A percentile compares a stretch with the other conserved stretches of the same genome.
These are phyloP conservation scores for Talaromyces sp. DNA, from an alignment of 2,329 filamentous ascomycete species.

Conservation along the genomic window DNA sequence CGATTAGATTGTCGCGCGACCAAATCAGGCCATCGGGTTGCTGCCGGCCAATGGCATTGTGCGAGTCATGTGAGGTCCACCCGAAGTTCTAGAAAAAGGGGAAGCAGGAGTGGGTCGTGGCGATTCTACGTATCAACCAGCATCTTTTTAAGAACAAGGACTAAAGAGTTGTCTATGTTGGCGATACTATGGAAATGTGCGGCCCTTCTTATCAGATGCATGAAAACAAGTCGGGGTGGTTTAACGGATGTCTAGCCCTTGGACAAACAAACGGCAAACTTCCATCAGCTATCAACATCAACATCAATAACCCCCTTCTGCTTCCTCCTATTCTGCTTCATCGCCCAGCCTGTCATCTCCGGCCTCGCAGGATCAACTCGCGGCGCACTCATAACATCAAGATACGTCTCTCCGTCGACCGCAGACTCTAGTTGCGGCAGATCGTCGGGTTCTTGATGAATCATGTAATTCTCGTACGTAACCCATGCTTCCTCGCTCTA, in stretches of 20 bases:
- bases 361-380: constrained; percentile 44
- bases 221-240: too few species aligned
- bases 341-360: constrained; percentile 44
- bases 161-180: too few species aligned
- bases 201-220: too few species aligned
- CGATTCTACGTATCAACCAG: background rate
- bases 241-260: background rate
- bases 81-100: background rate
- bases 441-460: constrained; percentile 47
- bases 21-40: background rate
- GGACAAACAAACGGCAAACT: too few species aligned
- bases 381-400: constrained; percentile 61
- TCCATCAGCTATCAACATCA: background rate
- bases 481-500: constrained; percentile 67
- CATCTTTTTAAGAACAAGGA: background rate
- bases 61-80: background rate
- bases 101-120: background rate
- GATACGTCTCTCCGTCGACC: constrained; percentile 57
- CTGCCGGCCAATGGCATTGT: background rate
- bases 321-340: constrained; percentile 42
- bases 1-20: constrained; percentile 8
- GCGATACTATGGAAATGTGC: too few species aligned
- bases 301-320: constrained; percentile 23
- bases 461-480: constrained; percentile 70
- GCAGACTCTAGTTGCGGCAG: constrained; percentile 52